Evolutionary conservation across 768 basidiomycete genomes (phyloP).

Genomic region (Auricularia sp.): DNA sequence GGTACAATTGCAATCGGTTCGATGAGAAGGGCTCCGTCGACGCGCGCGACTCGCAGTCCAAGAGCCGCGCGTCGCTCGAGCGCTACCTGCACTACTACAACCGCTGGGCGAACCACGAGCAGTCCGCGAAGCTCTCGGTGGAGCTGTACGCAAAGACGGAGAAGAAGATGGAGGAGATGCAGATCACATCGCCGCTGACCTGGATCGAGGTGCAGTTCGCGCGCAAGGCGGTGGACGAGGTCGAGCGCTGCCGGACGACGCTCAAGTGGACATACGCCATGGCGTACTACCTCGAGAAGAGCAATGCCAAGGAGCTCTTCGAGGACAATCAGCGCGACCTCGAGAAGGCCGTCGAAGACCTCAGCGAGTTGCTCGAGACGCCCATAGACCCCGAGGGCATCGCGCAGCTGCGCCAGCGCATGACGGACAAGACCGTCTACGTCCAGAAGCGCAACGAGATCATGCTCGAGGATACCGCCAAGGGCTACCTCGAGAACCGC

Average conservation of each 20-base stretch:
- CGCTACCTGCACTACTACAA: slow-evolving; percentile 99
- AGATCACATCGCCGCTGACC: slow-evolving; percentile 78
- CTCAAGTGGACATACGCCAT: slow-evolving; percentile 99
- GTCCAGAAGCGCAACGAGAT: slow-evolving; percentile 97
- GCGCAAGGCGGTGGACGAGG: slow-evolving; percentile 93
- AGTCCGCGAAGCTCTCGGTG: slow-evolving; percentile 91
- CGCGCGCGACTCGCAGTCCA: slow-evolving; percentile 85
- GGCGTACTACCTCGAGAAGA: slow-evolving; percentile 89
- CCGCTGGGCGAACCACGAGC: slow-evolving; percentile 98
- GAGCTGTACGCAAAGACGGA: slow-evolving; percentile 92
- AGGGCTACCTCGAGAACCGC: slow-evolving; percentile 75
- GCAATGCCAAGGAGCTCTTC: slow-evolving; percentile 90
- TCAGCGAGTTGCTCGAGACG: slow-evolving; percentile 87
- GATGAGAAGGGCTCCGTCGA: slow-evolving; percentile 86
- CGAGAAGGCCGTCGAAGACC: slow-evolving; percentile 89
- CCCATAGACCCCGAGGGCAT: slow-evolving; percentile 82
- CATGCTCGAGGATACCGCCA: slow-evolving; percentile 87
- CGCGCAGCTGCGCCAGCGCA: slow-evolving; percentile 73
- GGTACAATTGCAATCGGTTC: slow-evolving; percentile 97
- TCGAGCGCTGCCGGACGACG: slow-evolving; percentile 83
- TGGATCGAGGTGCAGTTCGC: slow-evolving; percentile 99
- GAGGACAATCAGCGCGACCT: slow-evolving; percentile 97
- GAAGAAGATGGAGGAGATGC: slow-evolving; percentile 99
- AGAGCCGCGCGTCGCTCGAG: slow-evolving; percentile 82
- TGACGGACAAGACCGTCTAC: slow-evolving; percentile 95